A percentile compares a stretch with the other conserved stretches of the same genome.
phyloP scores from a whole-genome alignment of 2,329 filamentous ascomycete species.

The Rachicladosporium sp. region DNA sequence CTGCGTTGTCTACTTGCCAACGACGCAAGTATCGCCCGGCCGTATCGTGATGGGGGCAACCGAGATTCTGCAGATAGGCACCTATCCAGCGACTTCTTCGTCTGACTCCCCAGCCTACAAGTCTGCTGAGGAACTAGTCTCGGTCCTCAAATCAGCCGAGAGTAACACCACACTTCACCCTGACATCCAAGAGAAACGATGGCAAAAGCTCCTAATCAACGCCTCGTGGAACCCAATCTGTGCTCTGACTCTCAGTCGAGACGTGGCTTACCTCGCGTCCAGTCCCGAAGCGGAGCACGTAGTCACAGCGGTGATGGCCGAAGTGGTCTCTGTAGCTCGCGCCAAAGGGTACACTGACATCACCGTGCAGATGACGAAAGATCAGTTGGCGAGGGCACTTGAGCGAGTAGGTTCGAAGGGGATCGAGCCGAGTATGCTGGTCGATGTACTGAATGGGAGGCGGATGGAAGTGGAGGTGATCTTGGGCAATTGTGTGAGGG shows the following conservation, averaged over 20 bases:
- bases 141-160: conserved; percentile 26
- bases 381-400: conserved; percentile 6
- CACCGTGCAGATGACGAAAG: conserved; percentile 26
- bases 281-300: conserved; percentile 27
- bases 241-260: conserved; percentile 39
- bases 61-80: conserved; percentile 39
- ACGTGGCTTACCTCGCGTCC: conserved; percentile 36
- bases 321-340: conserved; percentile 31
- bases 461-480: conserved; percentile 41
- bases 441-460: conserved; percentile 31
- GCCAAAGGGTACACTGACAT: conserved; percentile 25
- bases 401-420: conserved; percentile 26
- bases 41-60: conserved; percentile 35
- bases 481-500: conserved; percentile 33
- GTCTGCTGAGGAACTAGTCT: conserved; percentile 20
- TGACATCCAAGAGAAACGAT: conserved; percentile 45
- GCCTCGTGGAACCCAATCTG: conserved; percentile 50
- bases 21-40: conserved; percentile 37
- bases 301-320: conserved; percentile 32
- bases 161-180: conserved; percentile 37
- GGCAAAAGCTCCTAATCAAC: conserved; percentile 51
- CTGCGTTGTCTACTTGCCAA: conserved; percentile 40
- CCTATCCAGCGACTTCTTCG: conserved; percentile 28
- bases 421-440: conserved; percentile 39
- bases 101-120: neutral